Percentiles rank a stretch among this genome's conserved stretches.
phyloP scores from a whole-genome alignment of 352 stramenopile species.

The Globisporangium viniferum region DNA sequence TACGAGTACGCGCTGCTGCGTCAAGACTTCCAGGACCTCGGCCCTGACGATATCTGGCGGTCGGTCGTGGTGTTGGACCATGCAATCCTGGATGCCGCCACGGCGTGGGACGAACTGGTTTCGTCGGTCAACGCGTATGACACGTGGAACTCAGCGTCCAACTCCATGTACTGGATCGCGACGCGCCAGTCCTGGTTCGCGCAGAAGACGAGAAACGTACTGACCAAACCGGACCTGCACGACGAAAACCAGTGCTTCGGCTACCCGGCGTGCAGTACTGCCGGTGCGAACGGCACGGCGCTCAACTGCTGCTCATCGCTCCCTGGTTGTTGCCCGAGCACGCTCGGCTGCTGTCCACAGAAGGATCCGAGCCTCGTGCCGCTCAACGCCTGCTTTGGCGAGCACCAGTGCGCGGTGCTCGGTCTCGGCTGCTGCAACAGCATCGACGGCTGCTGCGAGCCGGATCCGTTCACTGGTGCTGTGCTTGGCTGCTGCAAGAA shows the following conservation, averaged over 20 bases:
- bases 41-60: constrained; percentile 61
- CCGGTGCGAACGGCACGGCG: constrained; percentile 55
- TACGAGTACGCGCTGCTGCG: constrained; percentile 54
- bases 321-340: constrained; percentile 67
- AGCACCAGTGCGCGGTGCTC: constrained; percentile 55
- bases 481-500: constrained; percentile 72
- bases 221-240: constrained; percentile 30
- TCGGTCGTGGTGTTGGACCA: constrained; percentile 71
- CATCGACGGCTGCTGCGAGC: constrained; percentile 67
- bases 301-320: constrained; percentile 64
- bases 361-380: constrained; percentile 37
- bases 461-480: constrained; percentile 36
- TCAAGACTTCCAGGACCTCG: constrained; percentile 37
- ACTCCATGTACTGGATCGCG: constrained; percentile 73
- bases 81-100: constrained; percentile 54
- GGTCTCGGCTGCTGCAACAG: constrained; percentile 66
- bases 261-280: constrained; percentile 45
- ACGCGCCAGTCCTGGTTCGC: constrained; percentile 69
- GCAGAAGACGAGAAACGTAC: constrained; percentile 31
- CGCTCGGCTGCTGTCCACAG: constrained; percentile 58
- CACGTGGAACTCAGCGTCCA: constrained; percentile 72
- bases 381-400: constrained; percentile 57
- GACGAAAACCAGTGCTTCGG: constrained; percentile 64
- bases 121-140: constrained; percentile 51
- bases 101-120: constrained; percentile 64